Conservation (phyloP, 331 rosid genomes). For the Quercus phellos region DNA sequence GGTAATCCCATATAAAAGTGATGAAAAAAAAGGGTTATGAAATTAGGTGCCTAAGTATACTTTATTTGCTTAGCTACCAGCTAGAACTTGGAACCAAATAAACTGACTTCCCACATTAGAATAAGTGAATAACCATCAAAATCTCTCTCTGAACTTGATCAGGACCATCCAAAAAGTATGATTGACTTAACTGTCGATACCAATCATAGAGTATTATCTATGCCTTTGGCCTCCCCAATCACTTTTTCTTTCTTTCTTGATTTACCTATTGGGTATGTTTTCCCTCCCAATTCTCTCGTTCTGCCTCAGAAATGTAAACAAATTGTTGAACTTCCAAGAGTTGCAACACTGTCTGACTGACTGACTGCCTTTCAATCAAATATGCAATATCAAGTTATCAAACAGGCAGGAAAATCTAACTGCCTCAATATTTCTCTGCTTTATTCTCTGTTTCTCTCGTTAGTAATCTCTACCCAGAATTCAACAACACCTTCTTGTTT, state of each 20-base stretch:
- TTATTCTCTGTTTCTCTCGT: neutral
- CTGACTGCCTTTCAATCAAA: neutral
- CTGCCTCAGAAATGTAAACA: neutral
- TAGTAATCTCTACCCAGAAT: neutral
- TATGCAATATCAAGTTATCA: neutral
- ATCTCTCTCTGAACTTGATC: too few species aligned
- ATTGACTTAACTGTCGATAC: neutral
- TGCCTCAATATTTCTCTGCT: neutral
- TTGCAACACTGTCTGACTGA: neutral
- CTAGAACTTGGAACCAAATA: too few species aligned
- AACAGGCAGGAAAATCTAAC: slow-evolving; percentile 10
- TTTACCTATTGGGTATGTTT: neutral
- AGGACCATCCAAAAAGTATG: too few species aligned
- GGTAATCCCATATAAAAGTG: too few species aligned
- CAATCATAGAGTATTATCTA: neutral
- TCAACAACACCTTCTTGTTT: neutral
- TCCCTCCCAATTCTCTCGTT: neutral
- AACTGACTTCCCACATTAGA: too few species aligned
- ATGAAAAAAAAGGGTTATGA: too few species aligned
- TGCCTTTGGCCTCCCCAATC: neutral
- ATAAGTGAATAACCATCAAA: too few species aligned
- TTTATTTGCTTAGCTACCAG: too few species aligned
- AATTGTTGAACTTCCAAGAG: neutral
- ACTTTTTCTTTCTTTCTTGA: neutral
- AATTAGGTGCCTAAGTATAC: too few species aligned